A percentile compares a stretch with the other conserved stretches of the same genome.
These are phyloP conservation scores for Hypoxylon sp. DNA, from an alignment of 2,329 filamentous ascomycete species.

Conservation along the genomic window DNA sequence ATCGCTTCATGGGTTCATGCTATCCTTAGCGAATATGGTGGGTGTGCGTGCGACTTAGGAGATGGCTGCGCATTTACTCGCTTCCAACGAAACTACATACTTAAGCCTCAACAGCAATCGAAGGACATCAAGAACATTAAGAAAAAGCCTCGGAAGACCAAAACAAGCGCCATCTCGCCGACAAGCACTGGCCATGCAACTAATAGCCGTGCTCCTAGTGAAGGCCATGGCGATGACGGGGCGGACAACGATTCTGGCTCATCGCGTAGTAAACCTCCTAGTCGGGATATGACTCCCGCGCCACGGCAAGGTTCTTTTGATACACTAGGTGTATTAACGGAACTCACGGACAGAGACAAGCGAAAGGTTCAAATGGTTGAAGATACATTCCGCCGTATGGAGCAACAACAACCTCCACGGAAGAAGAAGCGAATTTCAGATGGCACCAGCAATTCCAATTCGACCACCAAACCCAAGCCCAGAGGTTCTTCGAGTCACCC, in stretches of 20 bases:
- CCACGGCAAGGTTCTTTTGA: slow-evolving; percentile 72
- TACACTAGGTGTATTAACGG: slow-evolving; percentile 72
- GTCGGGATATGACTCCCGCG: slow-evolving; percentile 74
- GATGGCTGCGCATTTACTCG: slow-evolving; percentile 74
- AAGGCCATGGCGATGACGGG: slow-evolving; percentile 70
- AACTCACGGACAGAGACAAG: slow-evolving; percentile 77
- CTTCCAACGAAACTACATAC: slow-evolving; percentile 72
- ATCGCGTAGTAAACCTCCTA: slow-evolving; percentile 75
- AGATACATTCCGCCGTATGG: slow-evolving; percentile 74
- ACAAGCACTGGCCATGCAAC: slow-evolving; percentile 74
- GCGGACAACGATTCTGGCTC: slow-evolving; percentile 70
- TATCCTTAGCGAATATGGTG: slow-evolving; percentile 83
- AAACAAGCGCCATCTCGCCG: slow-evolving; percentile 70
- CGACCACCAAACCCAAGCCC: slow-evolving; percentile 59
- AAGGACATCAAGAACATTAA: slow-evolving; percentile 53
- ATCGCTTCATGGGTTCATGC: slow-evolving; percentile 76
- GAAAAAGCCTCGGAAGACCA: slow-evolving; percentile 70
- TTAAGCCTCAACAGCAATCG: slow-evolving; percentile 62
- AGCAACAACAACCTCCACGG: slow-evolving; percentile 69
- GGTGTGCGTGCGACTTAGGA: slow-evolving; percentile 80
- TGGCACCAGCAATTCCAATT: slow-evolving; percentile 57
- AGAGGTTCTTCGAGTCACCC: slow-evolving; percentile 46
- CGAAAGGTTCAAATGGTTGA: slow-evolving; percentile 77
- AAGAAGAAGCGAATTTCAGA: slow-evolving; percentile 77
- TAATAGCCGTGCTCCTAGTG: slow-evolving; percentile 75